These are phyloP conservation scores for Novymonas esmeraldas DNA, from an alignment of 208 protist species.

Conservation along the genomic window DNA sequence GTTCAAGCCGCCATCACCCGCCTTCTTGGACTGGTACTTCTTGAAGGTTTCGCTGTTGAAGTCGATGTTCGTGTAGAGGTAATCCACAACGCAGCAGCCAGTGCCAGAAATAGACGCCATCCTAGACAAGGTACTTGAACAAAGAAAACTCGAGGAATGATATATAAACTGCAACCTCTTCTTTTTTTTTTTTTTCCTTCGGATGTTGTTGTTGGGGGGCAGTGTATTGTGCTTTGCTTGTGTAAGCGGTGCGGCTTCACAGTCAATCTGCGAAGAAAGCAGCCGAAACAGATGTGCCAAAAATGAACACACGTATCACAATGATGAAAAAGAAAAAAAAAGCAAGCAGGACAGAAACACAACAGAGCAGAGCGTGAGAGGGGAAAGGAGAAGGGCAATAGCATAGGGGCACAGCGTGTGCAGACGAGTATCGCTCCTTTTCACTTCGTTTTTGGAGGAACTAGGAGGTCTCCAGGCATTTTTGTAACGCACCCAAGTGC, in stretches of 20 bases:
- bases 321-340: background rate
- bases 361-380: background rate
- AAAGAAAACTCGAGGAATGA: background rate
- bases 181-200: constrained; percentile 5
- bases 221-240: no score
- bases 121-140: background rate
- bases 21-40: constrained; percentile 19
- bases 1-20: constrained; percentile 24
- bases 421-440: no score
- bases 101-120: constrained; percentile 36
- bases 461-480: no score
- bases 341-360: background rate
- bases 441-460: no score
- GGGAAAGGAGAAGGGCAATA: no score
- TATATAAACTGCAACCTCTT: background rate
- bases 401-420: no score
- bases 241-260: background rate
- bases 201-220: background rate
- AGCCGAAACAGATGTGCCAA: background rate
- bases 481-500: no score
- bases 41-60: constrained; percentile 36
- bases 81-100: constrained; percentile 33
- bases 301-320: background rate
- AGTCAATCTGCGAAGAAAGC: background rate
- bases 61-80: constrained; percentile 37